These are phyloP conservation scores for Fusarium torreyae DNA, from an alignment of 2,329 filamentous ascomycete species.

Conservation along the genomic window DNA sequence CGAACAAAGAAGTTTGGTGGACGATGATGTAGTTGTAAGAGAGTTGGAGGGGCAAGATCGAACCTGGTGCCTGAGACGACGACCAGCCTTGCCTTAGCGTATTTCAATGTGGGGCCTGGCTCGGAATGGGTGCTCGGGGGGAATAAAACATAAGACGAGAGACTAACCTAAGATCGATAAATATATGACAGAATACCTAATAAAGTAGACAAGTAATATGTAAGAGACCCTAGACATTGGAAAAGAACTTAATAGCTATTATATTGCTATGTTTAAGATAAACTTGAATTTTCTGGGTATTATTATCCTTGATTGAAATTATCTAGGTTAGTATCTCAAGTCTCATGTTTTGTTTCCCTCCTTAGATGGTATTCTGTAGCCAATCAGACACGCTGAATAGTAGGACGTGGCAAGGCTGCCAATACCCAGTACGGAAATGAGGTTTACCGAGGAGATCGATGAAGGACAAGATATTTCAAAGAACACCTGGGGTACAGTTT, in stretches of 20 bases:
- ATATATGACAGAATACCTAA: too few relatives aligned
- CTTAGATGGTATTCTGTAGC: neutral
- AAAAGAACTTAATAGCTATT: too few relatives aligned
- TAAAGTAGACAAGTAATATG: too few relatives aligned
- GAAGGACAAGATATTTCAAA: neutral
- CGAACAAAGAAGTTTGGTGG: slow-evolving; percentile 11
- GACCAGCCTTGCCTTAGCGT: slow-evolving; percentile 43
- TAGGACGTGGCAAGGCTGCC: slow-evolving; percentile 25
- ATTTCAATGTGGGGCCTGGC: slow-evolving; percentile 3
- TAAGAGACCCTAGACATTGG: too few relatives aligned
- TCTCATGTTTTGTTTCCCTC: too few relatives aligned
- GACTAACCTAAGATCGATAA: too few relatives aligned
- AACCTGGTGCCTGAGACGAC: slow-evolving; percentile 32
- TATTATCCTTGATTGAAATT: too few relatives aligned
- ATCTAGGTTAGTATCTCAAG: too few relatives aligned
- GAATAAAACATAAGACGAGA: too few relatives aligned
- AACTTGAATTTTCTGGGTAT: too few relatives aligned
- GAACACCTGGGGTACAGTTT: neutral
- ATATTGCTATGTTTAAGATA: too few relatives aligned
- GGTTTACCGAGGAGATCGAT: neutral
- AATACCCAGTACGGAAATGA: neutral
- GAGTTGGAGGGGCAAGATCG: slow-evolving; percentile 46
- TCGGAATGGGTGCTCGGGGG: neutral
- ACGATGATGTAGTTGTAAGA: slow-evolving; percentile 42
- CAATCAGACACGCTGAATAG: slow-evolving; percentile 18